Evolutionary conservation across 345 rosid genomes (phyloP).

Genomic region (Lepidium aucheri): DNA sequence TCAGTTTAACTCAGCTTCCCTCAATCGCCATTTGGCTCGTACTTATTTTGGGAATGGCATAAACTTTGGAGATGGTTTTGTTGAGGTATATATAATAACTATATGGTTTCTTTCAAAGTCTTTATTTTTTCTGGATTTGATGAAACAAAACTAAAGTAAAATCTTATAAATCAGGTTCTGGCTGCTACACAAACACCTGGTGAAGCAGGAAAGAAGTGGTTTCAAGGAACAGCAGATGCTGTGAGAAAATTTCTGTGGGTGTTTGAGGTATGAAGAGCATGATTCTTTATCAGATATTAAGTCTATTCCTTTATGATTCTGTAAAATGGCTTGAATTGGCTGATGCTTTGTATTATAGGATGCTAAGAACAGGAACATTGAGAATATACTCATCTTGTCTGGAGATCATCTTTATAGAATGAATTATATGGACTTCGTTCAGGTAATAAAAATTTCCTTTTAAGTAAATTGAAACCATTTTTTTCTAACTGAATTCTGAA

Average conservation of each 20-base stretch:
- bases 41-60: slow-evolving; percentile 89
- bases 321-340: not conserved
- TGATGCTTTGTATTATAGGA: slow-evolving; percentile 43
- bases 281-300: not conserved
- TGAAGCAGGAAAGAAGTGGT: slow-evolving; percentile 84
- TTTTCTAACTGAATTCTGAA: not conserved
- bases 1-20: slow-evolving; percentile 94
- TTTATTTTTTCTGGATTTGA: not conserved
- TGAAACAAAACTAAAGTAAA: not conserved
- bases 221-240: slow-evolving; percentile 99
- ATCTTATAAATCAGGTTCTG: slow-evolving; percentile 46
- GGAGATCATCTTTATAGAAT: slow-evolving; percentile 93
- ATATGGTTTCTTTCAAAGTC: not conserved
- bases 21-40: slow-evolving; percentile 82
- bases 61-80: slow-evolving; percentile 93
- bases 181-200: slow-evolving; percentile 99
- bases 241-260: slow-evolving; percentile 94
- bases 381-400: slow-evolving; percentile 65
- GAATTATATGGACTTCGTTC: slow-evolving; percentile 83
- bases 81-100: slow-evolving; percentile 50
- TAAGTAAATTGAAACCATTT: not conserved
- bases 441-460: slow-evolving; percentile 34
- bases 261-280: slow-evolving; percentile 58
- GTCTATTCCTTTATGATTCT: not conserved
- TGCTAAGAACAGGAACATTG: slow-evolving; percentile 72